A percentile compares a stretch with the other conserved stretches of the same genome.
Evolutionary conservation across 257 asterid species (phyloP).

Genomic region (Solanum corneliomulleri): DNA sequence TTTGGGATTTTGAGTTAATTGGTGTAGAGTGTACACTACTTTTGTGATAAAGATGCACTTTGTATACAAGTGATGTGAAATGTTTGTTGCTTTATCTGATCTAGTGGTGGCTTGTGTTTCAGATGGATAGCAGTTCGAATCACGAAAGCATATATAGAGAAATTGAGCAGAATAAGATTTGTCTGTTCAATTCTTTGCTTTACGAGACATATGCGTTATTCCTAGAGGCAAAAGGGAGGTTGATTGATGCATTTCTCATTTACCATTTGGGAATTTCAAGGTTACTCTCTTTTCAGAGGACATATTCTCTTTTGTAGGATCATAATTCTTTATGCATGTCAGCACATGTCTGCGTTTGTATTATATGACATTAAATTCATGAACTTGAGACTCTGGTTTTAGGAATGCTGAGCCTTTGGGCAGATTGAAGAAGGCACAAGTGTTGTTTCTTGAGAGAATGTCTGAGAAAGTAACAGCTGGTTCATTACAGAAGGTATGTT

Average conservation of each 20-base stretch:
- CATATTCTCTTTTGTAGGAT: not conserved
- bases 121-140: conserved; percentile 78
- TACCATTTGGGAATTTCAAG: conserved; percentile 89
- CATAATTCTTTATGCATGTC: not conserved
- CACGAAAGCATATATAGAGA: conserved; percentile 55
- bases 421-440: conserved; percentile 88
- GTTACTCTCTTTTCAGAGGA: conserved; percentile 13
- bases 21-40: not conserved
- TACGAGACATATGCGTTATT: conserved; percentile 68
- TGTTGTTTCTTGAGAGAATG: conserved; percentile 82
- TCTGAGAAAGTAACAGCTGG: conserved; percentile 52
- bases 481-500: conserved; percentile 55
- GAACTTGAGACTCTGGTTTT: conserved; percentile 4
- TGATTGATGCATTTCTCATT: conserved; percentile 57
- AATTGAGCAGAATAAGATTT: conserved; percentile 54
- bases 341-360: not conserved
- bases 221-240: conserved; percentile 71
- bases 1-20: not conserved
- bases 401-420: conserved; percentile 82
- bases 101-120: not conserved
- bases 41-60: not conserved
- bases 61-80: not conserved
- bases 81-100: not conserved
- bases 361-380: not conserved
- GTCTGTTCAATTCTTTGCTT: conserved; percentile 44